Base-by-base conservation (phyloP, 768 basidiomycete genomes). In the Rubroboletus pulcherrimus region DNA sequence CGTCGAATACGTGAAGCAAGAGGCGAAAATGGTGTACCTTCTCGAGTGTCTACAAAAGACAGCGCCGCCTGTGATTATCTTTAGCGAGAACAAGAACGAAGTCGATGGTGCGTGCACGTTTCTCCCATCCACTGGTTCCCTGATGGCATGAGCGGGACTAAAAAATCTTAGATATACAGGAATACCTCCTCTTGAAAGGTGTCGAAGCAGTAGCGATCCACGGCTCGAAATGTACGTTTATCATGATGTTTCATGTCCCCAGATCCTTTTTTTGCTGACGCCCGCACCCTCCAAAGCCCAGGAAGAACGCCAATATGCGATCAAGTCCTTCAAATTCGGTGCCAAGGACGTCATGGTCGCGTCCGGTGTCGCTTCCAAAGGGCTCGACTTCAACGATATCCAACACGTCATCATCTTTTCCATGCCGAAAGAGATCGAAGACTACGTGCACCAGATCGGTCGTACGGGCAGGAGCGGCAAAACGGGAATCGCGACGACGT, bases 381-480 rank as follows among this genome's bases (percentile, higher is more conserved):
- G 97, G 30, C 83, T 99, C 57, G 97, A 99, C 73, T 99, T 99
- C 74, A 94, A 90, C 71, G 97, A 98, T 66, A 96, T 99, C 55
- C 94, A 98, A 64, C 97, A 98, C 70, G 95, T 98, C 68, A 98
- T 99, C 73, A 98, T 98, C 59, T 99, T 95, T 71, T 87, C 91
- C 31, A 98, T 99, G 97, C 97, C 97, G 0, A 99, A 98, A 72
- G 97, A 99, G 76, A 99, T 99, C 59, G 97, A 99, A 73, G 97
- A 99, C 71, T 99, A 99, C 66, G 96, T 98, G 48, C 97, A 99
- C 76, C 96, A 99, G 73, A 98, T 98, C 61, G 97, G 97, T 29
- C 89, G 97, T 57, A 99, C 97, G 7, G 97, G 97, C 49, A 86
- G 97, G 62, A 93, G 91, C 62, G 97, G 97, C 21, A 98, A 98